Conservation (phyloP, 768 basidiomycete species). For the Lepiota brunneoincarnata region DNA sequence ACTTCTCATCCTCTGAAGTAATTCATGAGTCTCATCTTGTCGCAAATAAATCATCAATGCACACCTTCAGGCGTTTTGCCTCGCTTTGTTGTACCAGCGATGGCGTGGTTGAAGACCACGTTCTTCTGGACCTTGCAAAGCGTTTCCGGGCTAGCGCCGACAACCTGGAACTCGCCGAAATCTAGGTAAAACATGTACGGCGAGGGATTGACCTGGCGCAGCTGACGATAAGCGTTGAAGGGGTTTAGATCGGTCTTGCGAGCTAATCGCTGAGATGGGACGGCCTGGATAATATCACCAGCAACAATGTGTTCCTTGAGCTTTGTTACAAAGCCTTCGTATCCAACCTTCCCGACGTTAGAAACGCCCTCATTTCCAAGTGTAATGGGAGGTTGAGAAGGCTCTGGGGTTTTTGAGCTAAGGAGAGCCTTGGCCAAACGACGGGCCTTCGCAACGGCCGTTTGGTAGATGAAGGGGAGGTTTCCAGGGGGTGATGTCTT, state of each 20-base stretch:
- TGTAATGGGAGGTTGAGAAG: constrained; percentile 60
- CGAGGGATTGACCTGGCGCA: constrained; percentile 94
- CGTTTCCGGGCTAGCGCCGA: constrained; percentile 98
- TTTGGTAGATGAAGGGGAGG: constrained; percentile 83
- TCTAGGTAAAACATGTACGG: constrained; percentile 99
- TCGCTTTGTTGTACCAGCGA: constrained; percentile 90
- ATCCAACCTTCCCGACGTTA: constrained; percentile 92
- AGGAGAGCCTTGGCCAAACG: constrained; percentile 74
- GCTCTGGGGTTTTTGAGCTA: constrained; percentile 53
- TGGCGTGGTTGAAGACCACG: constrained; percentile 95
- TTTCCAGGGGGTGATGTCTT: constrained; percentile 62
- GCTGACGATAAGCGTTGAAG: constrained; percentile 94
- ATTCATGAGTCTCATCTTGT: constrained; percentile 12
- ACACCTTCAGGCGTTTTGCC: constrained; percentile 84
- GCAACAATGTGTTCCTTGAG: constrained; percentile 93
- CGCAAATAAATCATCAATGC: constrained; percentile 17
- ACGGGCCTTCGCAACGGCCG: constrained; percentile 79
- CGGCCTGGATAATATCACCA: constrained; percentile 98
- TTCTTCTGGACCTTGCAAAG: constrained; percentile 92
- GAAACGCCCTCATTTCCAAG: constrained; percentile 72
- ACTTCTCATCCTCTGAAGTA: constrained; percentile 80
- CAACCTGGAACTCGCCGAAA: constrained; percentile 88
- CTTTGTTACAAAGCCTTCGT: constrained; percentile 85
- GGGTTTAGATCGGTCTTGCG: constrained; percentile 88
- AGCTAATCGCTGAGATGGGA: constrained; percentile 89